phyloP scores from a whole-genome alignment of 345 rosid species.

The Garcia nutans region DNA sequence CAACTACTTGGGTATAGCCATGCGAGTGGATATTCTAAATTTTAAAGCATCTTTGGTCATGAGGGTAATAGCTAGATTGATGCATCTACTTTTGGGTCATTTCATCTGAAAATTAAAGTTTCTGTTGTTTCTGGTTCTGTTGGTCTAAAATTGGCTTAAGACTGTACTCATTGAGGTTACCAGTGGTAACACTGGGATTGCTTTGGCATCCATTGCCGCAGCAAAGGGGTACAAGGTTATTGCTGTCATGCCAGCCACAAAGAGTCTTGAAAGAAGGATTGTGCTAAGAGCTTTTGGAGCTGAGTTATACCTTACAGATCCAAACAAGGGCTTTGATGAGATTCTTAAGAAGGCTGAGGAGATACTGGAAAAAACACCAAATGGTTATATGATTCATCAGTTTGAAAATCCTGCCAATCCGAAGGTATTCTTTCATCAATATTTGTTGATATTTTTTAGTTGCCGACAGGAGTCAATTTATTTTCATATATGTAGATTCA shows the following conservation, averaged over 20 bases:
- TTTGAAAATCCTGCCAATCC: conserved; percentile 26
- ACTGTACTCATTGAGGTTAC: conserved; percentile 27
- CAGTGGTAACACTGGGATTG: conserved; percentile 27
- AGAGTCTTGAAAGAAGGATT: conserved; percentile 27
- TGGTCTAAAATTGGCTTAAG: conserved; percentile 8
- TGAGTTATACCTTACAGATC: conserved; percentile 21
- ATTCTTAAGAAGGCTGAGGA: conserved; percentile 15
- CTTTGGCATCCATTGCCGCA: conserved; percentile 28
- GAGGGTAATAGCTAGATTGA: neutral
- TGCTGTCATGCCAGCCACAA: conserved; percentile 23
- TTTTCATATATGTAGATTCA: conserved; percentile 8
- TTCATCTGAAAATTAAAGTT: neutral
- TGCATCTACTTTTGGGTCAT: too few species aligned
- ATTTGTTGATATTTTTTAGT: neutral
- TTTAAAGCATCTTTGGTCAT: neutral
- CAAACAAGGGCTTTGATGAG: conserved; percentile 4
- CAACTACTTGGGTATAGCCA: neutral
- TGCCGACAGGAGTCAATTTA: neutral
- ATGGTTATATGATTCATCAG: conserved; percentile 27
- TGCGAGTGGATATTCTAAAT: neutral
- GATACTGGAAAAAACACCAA: conserved; percentile 24
- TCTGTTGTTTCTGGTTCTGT: neutral
- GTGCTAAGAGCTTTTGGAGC: conserved; percentile 28
- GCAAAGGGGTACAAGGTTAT: conserved; percentile 25
- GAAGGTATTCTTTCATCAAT: conserved; percentile 1